Evolutionary conservation across 768 basidiomycete genomes (phyloP), one percentile per base, ranked within the genome.

Genomic region (Brasilioporus rufonigricans): DNA sequence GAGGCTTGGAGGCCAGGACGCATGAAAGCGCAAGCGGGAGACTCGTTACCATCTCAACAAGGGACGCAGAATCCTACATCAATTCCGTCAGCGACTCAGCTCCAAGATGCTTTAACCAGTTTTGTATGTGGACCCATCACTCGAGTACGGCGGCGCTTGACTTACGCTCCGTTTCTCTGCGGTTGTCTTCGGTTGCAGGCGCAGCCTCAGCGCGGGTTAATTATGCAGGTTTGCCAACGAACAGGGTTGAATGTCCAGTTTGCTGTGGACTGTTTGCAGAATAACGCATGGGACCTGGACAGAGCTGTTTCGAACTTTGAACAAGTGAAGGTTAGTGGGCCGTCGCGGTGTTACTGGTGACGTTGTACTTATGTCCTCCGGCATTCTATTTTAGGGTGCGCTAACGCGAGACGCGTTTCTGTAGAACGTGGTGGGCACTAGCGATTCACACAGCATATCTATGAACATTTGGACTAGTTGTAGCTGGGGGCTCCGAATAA

Each of bases 281-380:
- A 84, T 46, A 97, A 95, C 65, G 83, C 75, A 9, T 98, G 94
- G 94, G 83, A 94, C 66, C 62, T 90, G 48, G 84, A 85, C 43
- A 77, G 80, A 55, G 97, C 97, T 0, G 65, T 93, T 24, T 79
- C 80, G 47, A 95, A 96, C 65, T 98, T 93, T 71, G 85, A 93
- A 65, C 80, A 89, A 68, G 89, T 98, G 63, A 90, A 89, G 82
- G 90, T 90, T 59, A 54, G 84, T 74, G 50, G 47, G 58, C 38
- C 4, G 2, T 45, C 19, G 13, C 13, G 41, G 48, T 47, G 54
- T 23, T 49, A 38, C 26, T 29, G 45, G 50, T 8, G 53, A 50
- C n/a, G 57, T 48, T 5, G 56, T 64, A 24, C 65, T 71, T 61
- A 73, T 65, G 59, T 70, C 18, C 56, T 19, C 16, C 53, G 56